Percentiles rank a stretch among this genome's conserved stretches.
These are phyloP conservation scores for Echeveria elegans DNA, from an alignment of 164 flowering plant genomes.

Conservation along the genomic window DNA sequence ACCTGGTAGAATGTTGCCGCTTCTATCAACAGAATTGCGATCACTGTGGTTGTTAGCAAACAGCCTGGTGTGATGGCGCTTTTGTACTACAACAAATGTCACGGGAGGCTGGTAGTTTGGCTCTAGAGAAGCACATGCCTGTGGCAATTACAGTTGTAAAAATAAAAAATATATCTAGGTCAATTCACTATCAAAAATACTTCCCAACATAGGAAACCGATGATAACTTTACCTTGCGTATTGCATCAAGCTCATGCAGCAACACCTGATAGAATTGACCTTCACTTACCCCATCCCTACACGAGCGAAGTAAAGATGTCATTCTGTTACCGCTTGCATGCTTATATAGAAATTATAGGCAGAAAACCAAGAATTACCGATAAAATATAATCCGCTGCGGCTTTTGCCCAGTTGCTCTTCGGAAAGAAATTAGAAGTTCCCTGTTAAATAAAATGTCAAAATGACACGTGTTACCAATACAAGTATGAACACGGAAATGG, in stretches of 20 bases:
- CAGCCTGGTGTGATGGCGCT: not conserved
- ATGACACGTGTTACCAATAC: not conserved
- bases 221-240: conserved; percentile 47
- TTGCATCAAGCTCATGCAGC: conserved; percentile 77
- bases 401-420: conserved; percentile 82
- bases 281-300: conserved; percentile 88
- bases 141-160: not conserved
- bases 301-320: not conserved
- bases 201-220: no score
- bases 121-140: conserved; percentile 65
- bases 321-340: not conserved
- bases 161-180: not conserved
- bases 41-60: not conserved
- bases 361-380: conserved; percentile 28
- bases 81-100: conserved; percentile 64
- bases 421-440: conserved; percentile 87
- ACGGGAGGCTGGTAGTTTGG: conserved; percentile 66
- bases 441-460: conserved; percentile 28
- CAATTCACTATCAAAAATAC: not conserved
- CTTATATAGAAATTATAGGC: not conserved
- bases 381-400: conserved; percentile 90
- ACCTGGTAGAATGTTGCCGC: not conserved
- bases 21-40: not conserved
- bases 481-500: not conserved
- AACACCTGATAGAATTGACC: conserved; percentile 90